Percentiles rank a stretch among this genome's conserved stretches.
These are phyloP conservation scores for Aspergillus floridensis DNA, from an alignment of 2,329 filamentous ascomycete species.

Conservation along the genomic window DNA sequence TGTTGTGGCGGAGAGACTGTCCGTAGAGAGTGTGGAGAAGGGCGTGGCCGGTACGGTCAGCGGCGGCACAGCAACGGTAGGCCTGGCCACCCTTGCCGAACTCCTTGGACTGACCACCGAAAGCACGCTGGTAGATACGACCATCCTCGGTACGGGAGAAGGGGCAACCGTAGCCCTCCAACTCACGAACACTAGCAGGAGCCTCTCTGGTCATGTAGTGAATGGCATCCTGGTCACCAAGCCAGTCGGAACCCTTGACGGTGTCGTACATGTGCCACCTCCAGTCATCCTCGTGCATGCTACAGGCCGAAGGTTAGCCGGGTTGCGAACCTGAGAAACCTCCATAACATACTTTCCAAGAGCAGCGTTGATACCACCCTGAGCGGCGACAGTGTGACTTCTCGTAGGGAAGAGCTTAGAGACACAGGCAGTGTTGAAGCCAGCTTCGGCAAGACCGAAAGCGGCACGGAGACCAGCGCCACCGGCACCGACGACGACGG, in stretches of 20 bases:
- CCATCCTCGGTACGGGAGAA: slow-evolving; percentile 92
- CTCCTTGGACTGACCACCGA: slow-evolving; percentile 94
- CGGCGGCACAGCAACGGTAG: slow-evolving; percentile 94
- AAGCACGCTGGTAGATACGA: slow-evolving; percentile 97
- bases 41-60: slow-evolving; percentile 94
- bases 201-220: slow-evolving; percentile 98
- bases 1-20: slow-evolving; percentile 94
- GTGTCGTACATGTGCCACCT: slow-evolving; percentile 99
- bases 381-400: slow-evolving; percentile 65
- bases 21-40: slow-evolving; percentile 98
- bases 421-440: slow-evolving; percentile 64
- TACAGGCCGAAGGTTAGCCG: slow-evolving; percentile 39
- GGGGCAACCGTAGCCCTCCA: slow-evolving; percentile 96
- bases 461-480: slow-evolving; percentile 63
- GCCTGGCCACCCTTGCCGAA: slow-evolving; percentile 96
- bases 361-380: slow-evolving; percentile 59
- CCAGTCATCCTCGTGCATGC: slow-evolving; percentile 99
- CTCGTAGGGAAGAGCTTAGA: slow-evolving; percentile 64
- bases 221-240: slow-evolving; percentile 95
- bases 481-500: slow-evolving; percentile 72
- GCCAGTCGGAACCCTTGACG: slow-evolving; percentile 96
- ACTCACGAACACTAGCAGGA: slow-evolving; percentile 84
- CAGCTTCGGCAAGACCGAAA: slow-evolving; percentile 62
- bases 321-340: slow-evolving; percentile 4
- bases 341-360: slow-evolving; percentile 40